Percentiles rank a stretch among this genome's conserved stretches.
Conservation (phyloP, 805 yeast species). For the Ogataea saltuana region DNA sequence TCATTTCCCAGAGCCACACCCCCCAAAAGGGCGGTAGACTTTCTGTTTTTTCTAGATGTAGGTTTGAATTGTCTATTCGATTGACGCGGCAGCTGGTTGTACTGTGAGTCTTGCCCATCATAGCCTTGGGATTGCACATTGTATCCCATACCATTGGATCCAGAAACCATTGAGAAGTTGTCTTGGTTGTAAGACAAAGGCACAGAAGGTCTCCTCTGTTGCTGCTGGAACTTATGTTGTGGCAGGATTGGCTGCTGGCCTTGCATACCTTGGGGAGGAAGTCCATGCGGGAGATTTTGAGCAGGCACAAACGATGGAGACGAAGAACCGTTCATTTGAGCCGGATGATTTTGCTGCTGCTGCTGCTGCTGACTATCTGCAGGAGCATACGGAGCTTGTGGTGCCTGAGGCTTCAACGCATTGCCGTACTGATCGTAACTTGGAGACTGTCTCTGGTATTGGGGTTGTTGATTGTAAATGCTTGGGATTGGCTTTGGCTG, state of each 20-base stretch:
- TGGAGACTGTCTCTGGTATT: constrained; percentile 15
- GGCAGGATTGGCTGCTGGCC: constrained; percentile 31
- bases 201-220: constrained; percentile 31
- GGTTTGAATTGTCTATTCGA: constrained; percentile 37
- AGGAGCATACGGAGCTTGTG: constrained; percentile 16
- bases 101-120: constrained; percentile 23
- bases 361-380: constrained; percentile 6
- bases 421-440: constrained; percentile 23
- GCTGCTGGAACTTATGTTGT: constrained; percentile 24
- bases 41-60: constrained; percentile 48
- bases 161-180: constrained; percentile 26
- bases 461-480: constrained; percentile 16
- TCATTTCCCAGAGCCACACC: constrained; percentile 28
- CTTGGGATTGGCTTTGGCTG: constrained; percentile 24
- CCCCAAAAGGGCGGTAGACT: constrained; percentile 38
- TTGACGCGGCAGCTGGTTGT: constrained; percentile 19
- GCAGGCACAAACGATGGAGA: constrained; percentile 33
- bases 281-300: constrained; percentile 36
- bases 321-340: constrained; percentile 21
- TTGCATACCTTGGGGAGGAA: constrained; percentile 38
- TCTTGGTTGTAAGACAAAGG: constrained; percentile 28
- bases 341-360: constrained; percentile 6
- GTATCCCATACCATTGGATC: constrained; percentile 19
- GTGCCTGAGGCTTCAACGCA: constrained; percentile 24
- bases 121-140: constrained; percentile 15